Conservation (phyloP, 2,329 filamentous ascomycete species). For the Kalmusia sp. region DNA sequence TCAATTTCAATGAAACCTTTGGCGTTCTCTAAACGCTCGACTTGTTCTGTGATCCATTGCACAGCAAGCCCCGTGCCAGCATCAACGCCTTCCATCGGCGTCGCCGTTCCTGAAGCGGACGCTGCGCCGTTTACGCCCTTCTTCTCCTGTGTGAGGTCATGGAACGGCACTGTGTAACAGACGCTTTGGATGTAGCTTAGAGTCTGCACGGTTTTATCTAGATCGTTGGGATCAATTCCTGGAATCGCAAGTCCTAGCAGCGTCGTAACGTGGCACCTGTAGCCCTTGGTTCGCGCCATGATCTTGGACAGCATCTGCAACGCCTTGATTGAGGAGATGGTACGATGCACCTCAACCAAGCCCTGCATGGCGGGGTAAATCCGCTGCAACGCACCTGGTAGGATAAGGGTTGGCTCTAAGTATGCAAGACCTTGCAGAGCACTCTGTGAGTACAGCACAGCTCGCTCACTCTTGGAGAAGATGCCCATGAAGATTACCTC, state of each 20-base stretch:
- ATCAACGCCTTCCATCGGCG: conserved; percentile 43
- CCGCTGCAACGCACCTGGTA: conserved; percentile 90
- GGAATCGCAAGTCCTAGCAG: conserved; percentile 90
- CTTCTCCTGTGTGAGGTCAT: conserved; percentile 73
- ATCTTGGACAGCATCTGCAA: conserved; percentile 90
- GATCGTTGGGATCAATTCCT: conserved; percentile 95
- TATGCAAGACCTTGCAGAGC: conserved; percentile 89
- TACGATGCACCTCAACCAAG: conserved; percentile 94
- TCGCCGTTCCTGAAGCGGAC: conserved; percentile 33
- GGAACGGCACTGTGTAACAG: conserved; percentile 93
- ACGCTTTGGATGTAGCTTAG: conserved; percentile 95
- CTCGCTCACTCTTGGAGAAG: conserved; percentile 91
- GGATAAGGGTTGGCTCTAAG: conserved; percentile 87
- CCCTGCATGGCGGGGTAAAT: conserved; percentile 98
- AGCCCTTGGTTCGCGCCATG: conserved; percentile 94
- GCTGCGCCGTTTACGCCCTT: conserved; percentile 23
- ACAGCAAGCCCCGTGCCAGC: conserved; percentile 69
- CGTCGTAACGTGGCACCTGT: conserved; percentile 93
- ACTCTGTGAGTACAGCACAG: conserved; percentile 90
- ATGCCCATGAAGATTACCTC: conserved; percentile 99
- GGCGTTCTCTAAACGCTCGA: conserved; percentile 90
- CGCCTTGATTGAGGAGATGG: conserved; percentile 89
- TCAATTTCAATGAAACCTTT: conserved; percentile 85
- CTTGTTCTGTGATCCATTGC: conserved; percentile 92
- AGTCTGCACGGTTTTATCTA: conserved; percentile 95